These are phyloP conservation scores for Aphanomyces euteiches DNA, from an alignment of 352 stramenopile genomes.

Conservation along the genomic window DNA sequence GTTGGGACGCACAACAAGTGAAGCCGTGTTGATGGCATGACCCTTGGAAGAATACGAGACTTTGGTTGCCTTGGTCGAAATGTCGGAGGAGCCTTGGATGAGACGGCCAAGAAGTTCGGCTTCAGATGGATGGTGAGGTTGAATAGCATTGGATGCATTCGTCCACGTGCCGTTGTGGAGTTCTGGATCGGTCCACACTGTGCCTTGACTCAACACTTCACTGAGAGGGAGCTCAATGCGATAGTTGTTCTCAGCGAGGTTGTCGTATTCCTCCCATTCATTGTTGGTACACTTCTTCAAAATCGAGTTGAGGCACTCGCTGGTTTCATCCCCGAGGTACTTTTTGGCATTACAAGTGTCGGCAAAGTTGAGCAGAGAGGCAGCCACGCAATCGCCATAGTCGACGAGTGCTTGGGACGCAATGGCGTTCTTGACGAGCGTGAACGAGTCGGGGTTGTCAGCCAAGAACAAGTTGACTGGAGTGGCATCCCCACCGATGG, in stretches of 20 bases:
- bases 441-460: slow-evolving; percentile 28
- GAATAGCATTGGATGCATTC: not conserved
- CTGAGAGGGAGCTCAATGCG: not conserved
- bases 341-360: slow-evolving; percentile 1
- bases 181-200: not conserved
- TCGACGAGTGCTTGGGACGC: slow-evolving; percentile 12
- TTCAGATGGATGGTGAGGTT: not conserved
- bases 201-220: not conserved
- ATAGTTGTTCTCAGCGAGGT: not conserved
- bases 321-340: not conserved
- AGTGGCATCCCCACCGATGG: slow-evolving; percentile 8
- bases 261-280: slow-evolving; percentile 1
- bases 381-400: slow-evolving; percentile 23
- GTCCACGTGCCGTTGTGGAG: not conserved
- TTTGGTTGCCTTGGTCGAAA: not conserved
- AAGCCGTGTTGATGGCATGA: not conserved
- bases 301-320: slow-evolving; percentile 15
- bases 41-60: not conserved
- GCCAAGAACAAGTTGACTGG: slow-evolving; percentile 25
- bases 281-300: slow-evolving; percentile 12
- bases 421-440: slow-evolving; percentile 15
- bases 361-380: slow-evolving; percentile 14
- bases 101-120: slow-evolving; percentile 1
- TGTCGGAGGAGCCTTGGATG: not conserved
- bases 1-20: slow-evolving; percentile 9